Percentiles rank a stretch among this genome's conserved stretches.
Evolutionary conservation across 306 rosid genomes (phyloP).

Genomic region (Ochetophila trinervis): DNA sequence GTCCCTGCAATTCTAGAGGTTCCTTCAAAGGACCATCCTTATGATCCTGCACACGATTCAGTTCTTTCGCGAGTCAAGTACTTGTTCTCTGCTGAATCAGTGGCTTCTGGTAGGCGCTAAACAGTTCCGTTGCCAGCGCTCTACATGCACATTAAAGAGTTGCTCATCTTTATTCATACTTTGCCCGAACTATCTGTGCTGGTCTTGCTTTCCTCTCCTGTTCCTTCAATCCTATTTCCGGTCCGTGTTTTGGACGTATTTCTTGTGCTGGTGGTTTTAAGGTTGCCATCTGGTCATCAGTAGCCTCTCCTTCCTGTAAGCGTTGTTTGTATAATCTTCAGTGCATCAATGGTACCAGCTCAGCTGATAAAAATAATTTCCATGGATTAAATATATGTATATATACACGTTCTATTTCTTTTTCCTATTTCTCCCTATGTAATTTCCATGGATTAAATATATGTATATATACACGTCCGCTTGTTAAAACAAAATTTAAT

Average conservation of each 20-base stretch:
- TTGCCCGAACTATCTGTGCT: too few relatives aligned
- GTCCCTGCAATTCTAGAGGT: conserved; percentile 87
- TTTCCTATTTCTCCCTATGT: too few relatives aligned
- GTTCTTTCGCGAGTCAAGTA: conserved; percentile 85
- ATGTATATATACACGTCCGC: too few relatives aligned
- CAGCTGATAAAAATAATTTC: too few relatives aligned
- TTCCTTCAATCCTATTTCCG: conserved; percentile 1
- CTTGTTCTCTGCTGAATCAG: conserved; percentile 75
- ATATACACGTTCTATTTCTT: too few relatives aligned
- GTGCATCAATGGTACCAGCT: too few relatives aligned
- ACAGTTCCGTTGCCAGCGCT: not conserved
- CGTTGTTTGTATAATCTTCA: too few relatives aligned
- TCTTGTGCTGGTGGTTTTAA: not conserved
- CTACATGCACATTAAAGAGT: too few relatives aligned
- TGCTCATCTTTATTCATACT: not conserved
- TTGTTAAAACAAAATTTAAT: too few relatives aligned
- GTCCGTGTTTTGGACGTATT: not conserved
- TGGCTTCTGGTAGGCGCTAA: conserved; percentile 74
- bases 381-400: too few relatives aligned
- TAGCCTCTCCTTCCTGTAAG: too few relatives aligned
- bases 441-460: too few relatives aligned
- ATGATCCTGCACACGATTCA: conserved; percentile 82
- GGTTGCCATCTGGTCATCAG: not conserved
- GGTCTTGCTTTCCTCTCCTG: not conserved
- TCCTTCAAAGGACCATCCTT: conserved; percentile 91